These are phyloP conservation scores for Linnemannia exigua DNA, from an alignment of 192 early-diverging fungal genomes.

Conservation along the genomic window DNA sequence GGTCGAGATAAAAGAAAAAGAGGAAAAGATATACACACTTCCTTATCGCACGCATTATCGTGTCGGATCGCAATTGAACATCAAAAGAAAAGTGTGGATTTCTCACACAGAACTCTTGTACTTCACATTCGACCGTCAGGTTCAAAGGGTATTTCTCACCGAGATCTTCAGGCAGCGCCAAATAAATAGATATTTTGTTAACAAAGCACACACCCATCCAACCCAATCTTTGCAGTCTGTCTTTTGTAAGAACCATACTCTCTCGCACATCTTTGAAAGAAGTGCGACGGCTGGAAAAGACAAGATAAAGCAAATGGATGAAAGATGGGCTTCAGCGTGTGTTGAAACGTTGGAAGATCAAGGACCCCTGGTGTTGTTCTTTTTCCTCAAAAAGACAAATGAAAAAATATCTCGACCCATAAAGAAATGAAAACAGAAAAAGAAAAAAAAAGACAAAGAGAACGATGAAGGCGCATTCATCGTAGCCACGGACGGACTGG, in stretches of 20 bases:
- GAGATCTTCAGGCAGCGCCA: constrained; percentile 45
- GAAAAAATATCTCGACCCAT: background rate
- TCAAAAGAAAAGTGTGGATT: background rate
- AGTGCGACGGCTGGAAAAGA: constrained; percentile 22
- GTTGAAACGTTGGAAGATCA: constrained; percentile 41
- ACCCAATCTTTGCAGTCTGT: background rate
- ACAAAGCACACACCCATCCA: constrained; percentile 2
- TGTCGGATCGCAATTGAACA: constrained; percentile 37
- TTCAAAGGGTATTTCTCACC: constrained; percentile 62
- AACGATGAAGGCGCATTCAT: constrained; percentile 11
- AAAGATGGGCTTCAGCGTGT: background rate
- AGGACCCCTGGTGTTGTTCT: constrained; percentile 64
- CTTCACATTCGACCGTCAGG: constrained; percentile 44
- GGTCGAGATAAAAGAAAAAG: background rate
- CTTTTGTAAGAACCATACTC: background rate
- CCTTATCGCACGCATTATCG: constrained; percentile 60
- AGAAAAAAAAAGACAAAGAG: background rate
- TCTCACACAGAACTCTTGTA: background rate
- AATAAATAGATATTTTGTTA: constrained; percentile 22
- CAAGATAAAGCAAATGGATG: constrained; percentile 11
- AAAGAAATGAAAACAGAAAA: constrained; percentile 17
- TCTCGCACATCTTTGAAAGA: constrained; percentile 3
- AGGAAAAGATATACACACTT: constrained; percentile 45
- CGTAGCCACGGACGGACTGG: background rate
- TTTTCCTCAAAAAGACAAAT: constrained; percentile 32